Evolutionary conservation across 768 basidiomycete species (phyloP), one percentile per base, ranked within the genome.

Genomic region (Strobilomyces echinocephalus): DNA sequence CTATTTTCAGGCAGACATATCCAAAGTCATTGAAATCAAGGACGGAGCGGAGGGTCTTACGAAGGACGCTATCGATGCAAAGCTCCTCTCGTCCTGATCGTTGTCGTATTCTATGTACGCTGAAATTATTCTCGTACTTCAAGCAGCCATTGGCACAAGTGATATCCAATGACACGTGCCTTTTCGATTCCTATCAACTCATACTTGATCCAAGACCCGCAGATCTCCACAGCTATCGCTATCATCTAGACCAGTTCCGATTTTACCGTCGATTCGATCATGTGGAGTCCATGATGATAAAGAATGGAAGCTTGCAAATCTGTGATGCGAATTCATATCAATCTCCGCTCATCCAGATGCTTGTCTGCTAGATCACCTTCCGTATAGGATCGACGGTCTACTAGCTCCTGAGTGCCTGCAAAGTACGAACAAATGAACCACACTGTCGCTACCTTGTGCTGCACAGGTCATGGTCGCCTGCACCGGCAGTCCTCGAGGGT

Each of bases 41-140:
- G 93, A 95, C 51, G 91, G 90, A 1, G 78, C 85, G 3, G 93
- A 95, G 59, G 78, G 81, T 41, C 74, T 97, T 28, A 94, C 91
- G 20, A 85, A 83, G 63, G 81, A 87, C 34, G 67, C 62, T 9
- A 77, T 97, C 40, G 83, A 95, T 59, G 69, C 80, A 10, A 81
- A 82, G 54, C 72, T 93, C 34, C 61, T 67, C 20, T 33, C 48
- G 16, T 62, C 54, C 10, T 67, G 45, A 55, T 5, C 16, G n/a
- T 20, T 46, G 10, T 8, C 39, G 7, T 50, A 41, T 45, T 20
- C 35, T 33, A 16, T 40, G 15, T 45, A 44, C 34, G 20, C 11
- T 38, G 24, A 44, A 3, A 43, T 39, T 44, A 28, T 36, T 28
- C 46, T 31, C 24, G 10, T 24, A 46, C 34, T 24, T 10, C 12